These are phyloP conservation scores for Trichoderma afroharzianum DNA, from an alignment of 2,329 filamentous ascomycete genomes.

Conservation along the genomic window DNA sequence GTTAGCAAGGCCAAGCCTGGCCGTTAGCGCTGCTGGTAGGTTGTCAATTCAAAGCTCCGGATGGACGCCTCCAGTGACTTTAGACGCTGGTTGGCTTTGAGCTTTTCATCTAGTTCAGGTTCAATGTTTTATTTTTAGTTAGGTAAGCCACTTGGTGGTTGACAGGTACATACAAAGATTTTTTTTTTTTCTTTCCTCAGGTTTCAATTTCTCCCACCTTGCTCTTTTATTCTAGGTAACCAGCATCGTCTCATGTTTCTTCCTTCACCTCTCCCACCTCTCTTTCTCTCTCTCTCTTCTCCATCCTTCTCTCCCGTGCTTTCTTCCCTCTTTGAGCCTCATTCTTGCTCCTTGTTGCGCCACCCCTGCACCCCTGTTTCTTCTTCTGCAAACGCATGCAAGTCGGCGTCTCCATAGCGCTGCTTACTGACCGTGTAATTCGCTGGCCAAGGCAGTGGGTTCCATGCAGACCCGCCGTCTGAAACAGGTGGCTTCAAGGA, in stretches of 20 bases:
- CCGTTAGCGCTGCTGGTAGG: background rate
- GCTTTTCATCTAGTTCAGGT: background rate
- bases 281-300: background rate
- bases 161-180: no score
- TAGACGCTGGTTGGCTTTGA: background rate
- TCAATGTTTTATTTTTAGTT: background rate
- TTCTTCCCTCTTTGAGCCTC: background rate
- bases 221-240: background rate
- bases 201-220: background rate
- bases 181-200: background rate
- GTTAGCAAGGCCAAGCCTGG: background rate
- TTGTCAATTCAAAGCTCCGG: background rate
- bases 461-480: constrained; percentile 11
- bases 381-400: constrained; percentile 15
- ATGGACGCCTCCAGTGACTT: background rate
- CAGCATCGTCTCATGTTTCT: no score
- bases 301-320: background rate
- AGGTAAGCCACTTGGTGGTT: background rate
- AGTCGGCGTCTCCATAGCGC: constrained; percentile 12
- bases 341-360: background rate
- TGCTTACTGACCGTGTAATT: background rate
- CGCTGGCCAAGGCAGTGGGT: background rate
- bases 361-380: background rate
- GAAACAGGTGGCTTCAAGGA: constrained; percentile 11
- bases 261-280: background rate